Evolutionary conservation across 306 rosid species (phyloP), one percentile per base, ranked within the genome.

Genomic region (Vachellia collinsii): DNA sequence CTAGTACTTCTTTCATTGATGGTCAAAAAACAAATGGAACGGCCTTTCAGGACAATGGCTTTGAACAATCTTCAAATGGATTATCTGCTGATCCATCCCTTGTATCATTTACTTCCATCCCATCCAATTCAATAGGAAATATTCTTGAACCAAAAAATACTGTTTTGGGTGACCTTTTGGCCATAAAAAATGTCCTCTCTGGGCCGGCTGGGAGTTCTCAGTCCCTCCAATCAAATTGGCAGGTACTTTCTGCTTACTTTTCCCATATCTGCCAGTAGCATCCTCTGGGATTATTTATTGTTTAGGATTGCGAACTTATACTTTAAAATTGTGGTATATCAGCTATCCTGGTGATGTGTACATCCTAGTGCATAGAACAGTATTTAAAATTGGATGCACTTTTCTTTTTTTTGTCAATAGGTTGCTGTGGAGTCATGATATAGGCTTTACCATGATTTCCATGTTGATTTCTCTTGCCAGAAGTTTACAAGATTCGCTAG

Each of bases 181-280:
- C 37, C 66, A 53, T 69, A 61, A 78, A 83, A 61, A 82, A 41
- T 83, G 58, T 36, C 74, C 72, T 83, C 66, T 79, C 43, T 47
- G 91, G 80, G 83, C 86, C 64, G 70, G 82, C 72, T 65, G 77
- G 71, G 70, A 83, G 43, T 72, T 73, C 88, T 72, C 84, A 78
- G 82, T 53, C 94, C 61, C 67, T 80, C 63, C 83, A 80, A 63
- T 84, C 90, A 78, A 86, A 81, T 78, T 91, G 97, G 92, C 93
- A 86, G 98, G 98, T 91, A 87, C 83, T 72, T 65, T 34, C 34
- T 85, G 6, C 75, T 65, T 76, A 22, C 42, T 72, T 22, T 78
- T 41, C 23, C 63, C 39, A 48, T 79, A 65, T 84, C 65, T 75
- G 65, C 76, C 64, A 16, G 17, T 56, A 46, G 20, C 48, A 68